Percentiles rank a stretch among this genome's conserved stretches.
Conservation (phyloP, 352 stramenopile genomes). For the Elongisporangium undulatum region DNA sequence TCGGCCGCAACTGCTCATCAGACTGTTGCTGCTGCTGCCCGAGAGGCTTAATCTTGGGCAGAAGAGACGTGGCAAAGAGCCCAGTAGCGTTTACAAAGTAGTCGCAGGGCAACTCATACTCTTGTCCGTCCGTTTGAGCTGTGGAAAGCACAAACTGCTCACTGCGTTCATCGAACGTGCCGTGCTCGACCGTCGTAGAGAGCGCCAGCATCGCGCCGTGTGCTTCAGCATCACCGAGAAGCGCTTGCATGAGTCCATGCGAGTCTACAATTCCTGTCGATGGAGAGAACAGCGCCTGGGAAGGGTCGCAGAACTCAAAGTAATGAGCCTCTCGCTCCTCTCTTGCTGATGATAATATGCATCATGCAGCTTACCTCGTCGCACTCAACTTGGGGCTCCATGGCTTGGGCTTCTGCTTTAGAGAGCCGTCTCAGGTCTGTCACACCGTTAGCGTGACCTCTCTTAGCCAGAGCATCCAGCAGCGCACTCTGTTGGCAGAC, state of each 20-base stretch:
- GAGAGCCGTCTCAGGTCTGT: constrained; percentile 47
- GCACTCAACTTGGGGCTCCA: constrained; percentile 63
- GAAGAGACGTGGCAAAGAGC: constrained; percentile 59
- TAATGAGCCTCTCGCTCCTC: neutral
- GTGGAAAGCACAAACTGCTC: constrained; percentile 31
- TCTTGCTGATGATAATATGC: no score
- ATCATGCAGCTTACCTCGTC: constrained; percentile 17
- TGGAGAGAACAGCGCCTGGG: constrained; percentile 87
- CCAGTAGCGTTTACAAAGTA: constrained; percentile 93
- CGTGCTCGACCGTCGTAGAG: constrained; percentile 51
- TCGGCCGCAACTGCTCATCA: constrained; percentile 10
- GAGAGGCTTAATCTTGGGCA: constrained; percentile 20
- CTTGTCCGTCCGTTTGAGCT: constrained; percentile 37
- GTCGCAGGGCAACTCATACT: constrained; percentile 70
- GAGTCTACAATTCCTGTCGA: constrained; percentile 96
- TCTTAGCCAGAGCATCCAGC: constrained; percentile 30
- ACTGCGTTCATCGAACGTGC: constrained; percentile 19
- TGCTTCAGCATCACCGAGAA: constrained; percentile 90
- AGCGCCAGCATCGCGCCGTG: constrained; percentile 82
- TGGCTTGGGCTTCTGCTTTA: constrained; percentile 21
- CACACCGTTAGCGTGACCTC: constrained; percentile 51
- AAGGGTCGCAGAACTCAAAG: neutral
- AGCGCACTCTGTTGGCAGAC: constrained; percentile 22
- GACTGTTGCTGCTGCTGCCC: neutral
- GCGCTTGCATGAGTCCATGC: constrained; percentile 86